These are phyloP conservation scores for Cyathus olla DNA, from an alignment of 1,284 basidiomycete species.

Conservation along the genomic window DNA sequence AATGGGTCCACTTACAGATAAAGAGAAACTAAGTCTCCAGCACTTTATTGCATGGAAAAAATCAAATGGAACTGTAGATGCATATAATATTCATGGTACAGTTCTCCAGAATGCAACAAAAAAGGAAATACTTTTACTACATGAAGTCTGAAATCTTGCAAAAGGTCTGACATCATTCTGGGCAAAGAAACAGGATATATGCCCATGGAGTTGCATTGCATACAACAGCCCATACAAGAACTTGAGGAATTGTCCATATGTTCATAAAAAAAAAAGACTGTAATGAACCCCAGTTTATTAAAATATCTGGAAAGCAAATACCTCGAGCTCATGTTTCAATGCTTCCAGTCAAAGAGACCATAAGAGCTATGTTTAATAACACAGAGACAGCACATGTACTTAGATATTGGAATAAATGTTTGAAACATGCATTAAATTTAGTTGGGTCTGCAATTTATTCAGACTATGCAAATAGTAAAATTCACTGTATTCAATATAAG, in stretches of 20 bases:
- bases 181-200: conserved; percentile 30
- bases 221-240: conserved; percentile 31
- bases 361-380: conserved; percentile 36
- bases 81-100: conserved; percentile 25
- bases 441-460: conserved; percentile 18
- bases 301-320: conserved; percentile 3
- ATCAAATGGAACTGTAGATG: conserved; percentile 31
- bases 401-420: conserved; percentile 21
- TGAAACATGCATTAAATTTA: conserved; percentile 24
- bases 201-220: conserved; percentile 34
- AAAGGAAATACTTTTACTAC: conserved; percentile 20
- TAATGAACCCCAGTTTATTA: background rate
- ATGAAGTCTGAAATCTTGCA: conserved; percentile 22
- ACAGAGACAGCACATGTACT: conserved; percentile 23
- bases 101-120: conserved; percentile 19
- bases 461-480: conserved; percentile 26
- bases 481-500: conserved; percentile 23
- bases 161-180: conserved; percentile 20
- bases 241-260: conserved; percentile 1
- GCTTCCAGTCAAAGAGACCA: conserved; percentile 27
- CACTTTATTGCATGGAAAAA: conserved; percentile 34
- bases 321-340: conserved; percentile 28
- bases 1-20: background rate
- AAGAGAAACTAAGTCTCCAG: conserved; percentile 17
- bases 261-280: background rate